Conservation (phyloP, 2,329 filamentous ascomycete genomes). For the Aspergillus aculeatinus region DNA sequence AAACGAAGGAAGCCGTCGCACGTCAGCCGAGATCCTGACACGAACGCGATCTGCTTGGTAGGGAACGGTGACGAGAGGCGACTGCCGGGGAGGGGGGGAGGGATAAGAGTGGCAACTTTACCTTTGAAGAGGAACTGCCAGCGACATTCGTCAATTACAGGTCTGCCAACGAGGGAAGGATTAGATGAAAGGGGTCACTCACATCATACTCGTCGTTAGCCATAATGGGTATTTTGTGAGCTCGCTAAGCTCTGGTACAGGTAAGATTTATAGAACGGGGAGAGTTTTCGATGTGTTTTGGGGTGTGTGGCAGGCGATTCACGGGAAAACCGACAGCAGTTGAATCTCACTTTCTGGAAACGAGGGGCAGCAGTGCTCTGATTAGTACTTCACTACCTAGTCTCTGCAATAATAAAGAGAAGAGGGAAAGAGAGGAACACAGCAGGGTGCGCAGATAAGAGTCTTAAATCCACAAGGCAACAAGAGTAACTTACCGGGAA, state of each 20-base stretch:
- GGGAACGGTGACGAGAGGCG: constrained; percentile 19
- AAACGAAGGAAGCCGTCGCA: constrained; percentile 7
- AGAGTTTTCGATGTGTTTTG: constrained; percentile 20
- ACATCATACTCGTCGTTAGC: constrained; percentile 99
- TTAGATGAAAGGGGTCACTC: constrained; percentile 45
- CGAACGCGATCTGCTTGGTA: constrained; percentile 1
- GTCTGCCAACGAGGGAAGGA: neutral
- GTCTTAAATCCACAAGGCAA: constrained; percentile 1
- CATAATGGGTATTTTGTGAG: constrained; percentile 57
- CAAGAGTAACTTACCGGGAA: constrained; percentile 12
- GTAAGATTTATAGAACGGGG: constrained; percentile 21
- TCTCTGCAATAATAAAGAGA: neutral
- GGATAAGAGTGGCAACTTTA: constrained; percentile 45
- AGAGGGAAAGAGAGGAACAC: neutral
- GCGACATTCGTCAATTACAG: constrained; percentile 21
- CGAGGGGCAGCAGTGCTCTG: constrained; percentile 7
- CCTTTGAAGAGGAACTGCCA: constrained; percentile 97
- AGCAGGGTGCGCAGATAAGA: neutral
- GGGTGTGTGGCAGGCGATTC: constrained; percentile 18
- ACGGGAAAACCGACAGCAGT: constrained; percentile 14
- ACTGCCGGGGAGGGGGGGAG: constrained; percentile 11
- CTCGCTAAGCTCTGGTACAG: constrained; percentile 21
- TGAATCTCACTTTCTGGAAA: constrained; percentile 14
- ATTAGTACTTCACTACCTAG: constrained; percentile 13
- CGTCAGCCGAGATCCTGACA: constrained; percentile 20